Evolutionary conservation across 345 rosid genomes (phyloP), one percentile per base, ranked within the genome.

Genomic region (Moringa oleifera): DNA sequence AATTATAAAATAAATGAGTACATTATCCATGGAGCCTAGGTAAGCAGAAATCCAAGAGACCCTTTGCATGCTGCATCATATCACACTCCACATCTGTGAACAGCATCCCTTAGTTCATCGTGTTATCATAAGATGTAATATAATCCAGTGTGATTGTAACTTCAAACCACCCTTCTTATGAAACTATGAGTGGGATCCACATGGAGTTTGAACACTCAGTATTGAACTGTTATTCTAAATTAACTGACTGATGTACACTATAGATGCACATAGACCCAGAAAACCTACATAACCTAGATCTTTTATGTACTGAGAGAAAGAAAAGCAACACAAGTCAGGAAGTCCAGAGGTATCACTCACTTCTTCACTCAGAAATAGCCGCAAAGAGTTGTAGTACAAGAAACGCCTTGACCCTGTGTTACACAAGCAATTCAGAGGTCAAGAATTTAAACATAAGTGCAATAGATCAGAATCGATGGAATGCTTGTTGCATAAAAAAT

Each of bases 351-450:
- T 63, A 59, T 6, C 23, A 57, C 80, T 79, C 25, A 86, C 97
- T 95, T 86, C 96, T 80, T 93, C 96, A 13, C 84, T 90, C 54
- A 55, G 36, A 52, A 93, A 69, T 72, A 80, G 73, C 5, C 83
- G 95, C 76, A 81, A 0, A 22, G 88, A 72, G 55, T 63, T 88
- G 88, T 85, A 79, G 71, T 88, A 90, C 69, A 94, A 65, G 71
- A 85, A 71, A 51, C 81, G 81, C 75, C 99, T 83, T 5, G 97
- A 90, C 75, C 82, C 99, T 94, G 83, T 73, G 17, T 41, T 41
- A 33, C 6, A 41, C 47, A 11, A 41, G 47, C 13, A 41, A 41
- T 41, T 7, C 3, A 53, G 16, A 20, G 12, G 24, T 53, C 24
- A 20, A 20, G 23, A 53, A 53, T 22, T 10, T 20, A 53, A 41